Conservation (phyloP, 2,329 filamentous ascomycete species). For the Magnaporthiopsis incrustans region DNA sequence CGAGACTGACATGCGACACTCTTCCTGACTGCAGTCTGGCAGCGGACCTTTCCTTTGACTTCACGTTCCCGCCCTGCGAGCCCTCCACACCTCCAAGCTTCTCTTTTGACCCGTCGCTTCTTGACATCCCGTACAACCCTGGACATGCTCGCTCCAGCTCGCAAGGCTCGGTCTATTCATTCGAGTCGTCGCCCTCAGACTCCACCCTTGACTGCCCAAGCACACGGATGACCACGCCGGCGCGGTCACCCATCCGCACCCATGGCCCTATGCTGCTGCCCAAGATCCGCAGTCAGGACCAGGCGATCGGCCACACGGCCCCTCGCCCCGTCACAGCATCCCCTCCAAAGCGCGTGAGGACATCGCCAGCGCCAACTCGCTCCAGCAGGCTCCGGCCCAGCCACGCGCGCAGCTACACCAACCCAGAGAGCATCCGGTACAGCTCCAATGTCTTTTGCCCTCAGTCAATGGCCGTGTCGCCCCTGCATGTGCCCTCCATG, state of each 20-base stretch:
- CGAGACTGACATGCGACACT: neutral
- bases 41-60: constrained; percentile 55
- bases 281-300: constrained; percentile 80
- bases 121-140: constrained; percentile 45
- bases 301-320: constrained; percentile 52
- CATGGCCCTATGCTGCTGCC: constrained; percentile 75
- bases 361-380: constrained; percentile 35
- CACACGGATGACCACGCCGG: constrained; percentile 61
- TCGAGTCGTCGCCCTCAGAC: constrained; percentile 56
- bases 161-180: constrained; percentile 59
- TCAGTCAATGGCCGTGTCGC: neutral
- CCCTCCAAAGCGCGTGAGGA: constrained; percentile 48
- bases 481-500: neutral
- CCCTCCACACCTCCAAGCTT: constrained; percentile 43
- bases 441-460: constrained; percentile 28
- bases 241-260: constrained; percentile 62
- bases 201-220: constrained; percentile 38
- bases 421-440: constrained; percentile 46
- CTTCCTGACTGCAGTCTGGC: constrained; percentile 38
- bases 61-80: constrained; percentile 47
- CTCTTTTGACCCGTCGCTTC: constrained; percentile 47
- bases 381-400: constrained; percentile 31
- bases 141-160: constrained; percentile 57
- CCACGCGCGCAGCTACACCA: constrained; percentile 53
- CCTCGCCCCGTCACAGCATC: constrained; percentile 38